Conservation (phyloP, 148 eudicot genomes). For the Persicaria maculosa region DNA sequence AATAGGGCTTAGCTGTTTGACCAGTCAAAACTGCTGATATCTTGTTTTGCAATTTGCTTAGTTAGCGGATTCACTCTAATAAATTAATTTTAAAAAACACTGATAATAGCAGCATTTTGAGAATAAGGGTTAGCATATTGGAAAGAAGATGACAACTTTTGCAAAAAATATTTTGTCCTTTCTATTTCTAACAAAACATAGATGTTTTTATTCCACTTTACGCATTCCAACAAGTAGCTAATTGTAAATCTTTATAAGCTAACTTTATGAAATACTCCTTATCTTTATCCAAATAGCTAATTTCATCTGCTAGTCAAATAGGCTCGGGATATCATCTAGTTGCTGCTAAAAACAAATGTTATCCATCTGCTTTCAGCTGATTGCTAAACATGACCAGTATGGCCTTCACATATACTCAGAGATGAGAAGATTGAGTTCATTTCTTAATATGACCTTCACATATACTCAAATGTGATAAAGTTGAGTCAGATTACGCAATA, state of each 20-base stretch:
- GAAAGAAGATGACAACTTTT: background rate
- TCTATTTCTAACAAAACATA: background rate
- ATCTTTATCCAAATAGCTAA: background rate
- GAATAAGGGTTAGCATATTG: background rate
- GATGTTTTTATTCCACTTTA: background rate
- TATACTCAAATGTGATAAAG: background rate
- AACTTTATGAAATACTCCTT: background rate
- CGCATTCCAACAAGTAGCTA: background rate
- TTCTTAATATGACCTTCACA: background rate
- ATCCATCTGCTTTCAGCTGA: background rate
- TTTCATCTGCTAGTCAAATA: conserved; percentile 8
- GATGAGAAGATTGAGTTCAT: background rate
- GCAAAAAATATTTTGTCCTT: background rate
- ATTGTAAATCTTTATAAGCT: background rate
- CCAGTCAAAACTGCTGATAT: background rate
- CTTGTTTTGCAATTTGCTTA: conserved; percentile 1
- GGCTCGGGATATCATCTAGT: background rate
- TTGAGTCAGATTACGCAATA: background rate
- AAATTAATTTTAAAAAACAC: background rate
- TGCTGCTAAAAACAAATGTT: background rate
- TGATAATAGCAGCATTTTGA: background rate
- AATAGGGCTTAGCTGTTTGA: background rate
- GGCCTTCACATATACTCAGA: conserved; percentile 1
- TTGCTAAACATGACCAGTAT: background rate
- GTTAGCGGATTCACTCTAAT: background rate